Conservation (phyloP, 2,329 filamentous ascomycete species). For the Scedosporium dehoogii region DNA sequence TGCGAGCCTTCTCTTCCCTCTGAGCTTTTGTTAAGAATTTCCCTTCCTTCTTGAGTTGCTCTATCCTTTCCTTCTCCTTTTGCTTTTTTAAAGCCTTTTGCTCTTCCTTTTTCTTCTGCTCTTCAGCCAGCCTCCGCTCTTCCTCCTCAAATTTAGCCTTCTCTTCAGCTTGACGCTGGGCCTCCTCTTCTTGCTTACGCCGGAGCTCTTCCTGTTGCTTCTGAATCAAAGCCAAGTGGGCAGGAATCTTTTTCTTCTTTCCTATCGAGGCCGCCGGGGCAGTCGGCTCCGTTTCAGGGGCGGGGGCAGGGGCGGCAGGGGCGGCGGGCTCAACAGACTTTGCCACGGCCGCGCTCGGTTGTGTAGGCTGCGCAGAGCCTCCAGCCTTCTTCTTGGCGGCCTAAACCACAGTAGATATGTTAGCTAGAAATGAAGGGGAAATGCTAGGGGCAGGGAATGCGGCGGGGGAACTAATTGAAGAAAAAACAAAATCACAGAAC, state of each 20-base stretch:
- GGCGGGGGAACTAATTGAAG: neutral
- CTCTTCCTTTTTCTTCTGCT: conserved; percentile 60
- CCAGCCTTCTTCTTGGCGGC: conserved; percentile 71
- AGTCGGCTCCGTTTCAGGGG: conserved; percentile 19
- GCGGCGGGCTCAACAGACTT: conserved; percentile 8
- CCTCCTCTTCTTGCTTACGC: conserved; percentile 55
- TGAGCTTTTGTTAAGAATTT: conserved; percentile 82
- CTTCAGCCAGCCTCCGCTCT: conserved; percentile 55
- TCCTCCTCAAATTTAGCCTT: conserved; percentile 56
- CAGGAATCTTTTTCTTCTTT: conserved; percentile 84
- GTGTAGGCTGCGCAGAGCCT: conserved; percentile 10
- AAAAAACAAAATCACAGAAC: neutral
- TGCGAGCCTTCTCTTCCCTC: conserved; percentile 68
- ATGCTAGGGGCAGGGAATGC: neutral
- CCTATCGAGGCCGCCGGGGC: conserved; percentile 40
- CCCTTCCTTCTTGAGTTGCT: conserved; percentile 79
- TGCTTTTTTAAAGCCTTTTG: conserved; percentile 71
- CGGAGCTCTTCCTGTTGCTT: conserved; percentile 75
- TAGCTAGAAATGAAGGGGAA: neutral
- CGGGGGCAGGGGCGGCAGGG: conserved; percentile 15
- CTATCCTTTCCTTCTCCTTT: conserved; percentile 76
- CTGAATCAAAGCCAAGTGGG: conserved; percentile 63
- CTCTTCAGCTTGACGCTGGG: conserved; percentile 51
- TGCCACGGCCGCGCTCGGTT: conserved; percentile 18
- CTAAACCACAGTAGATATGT: conserved; percentile 25